Percentiles rank a stretch among this genome's conserved stretches.
These are phyloP conservation scores for Ceratorhiza oryzae-sativae DNA, from an alignment of 1,284 basidiomycete genomes.

Conservation along the genomic window DNA sequence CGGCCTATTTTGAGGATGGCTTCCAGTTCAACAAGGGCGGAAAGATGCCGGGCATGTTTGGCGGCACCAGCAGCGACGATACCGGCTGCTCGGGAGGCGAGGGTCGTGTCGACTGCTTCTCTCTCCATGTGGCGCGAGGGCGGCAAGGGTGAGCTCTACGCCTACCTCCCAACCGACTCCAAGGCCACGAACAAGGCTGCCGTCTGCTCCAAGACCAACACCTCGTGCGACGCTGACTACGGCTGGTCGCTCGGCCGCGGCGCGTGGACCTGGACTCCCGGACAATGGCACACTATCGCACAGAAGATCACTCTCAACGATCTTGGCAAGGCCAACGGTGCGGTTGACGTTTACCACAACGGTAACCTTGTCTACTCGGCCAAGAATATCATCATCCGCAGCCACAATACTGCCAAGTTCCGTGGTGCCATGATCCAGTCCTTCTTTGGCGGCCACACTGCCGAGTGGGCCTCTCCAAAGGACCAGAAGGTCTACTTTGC, in stretches of 20 bases:
- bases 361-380: constrained; percentile 59
- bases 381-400: constrained; percentile 56
- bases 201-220: constrained; percentile 59
- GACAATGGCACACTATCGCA: constrained; percentile 64
- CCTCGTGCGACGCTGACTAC: constrained; percentile 58
- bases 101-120: constrained; percentile 63
- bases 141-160: constrained; percentile 62
- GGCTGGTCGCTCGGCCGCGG: constrained; percentile 67
- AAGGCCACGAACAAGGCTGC: constrained; percentile 52
- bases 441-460: not conserved
- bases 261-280: constrained; percentile 56
- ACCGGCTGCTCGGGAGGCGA: constrained; percentile 67
- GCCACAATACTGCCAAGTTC: constrained; percentile 53
- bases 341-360: constrained; percentile 47
- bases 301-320: constrained; percentile 69
- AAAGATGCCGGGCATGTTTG: constrained; percentile 67
- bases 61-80: constrained; percentile 48
- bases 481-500: constrained; percentile 71
- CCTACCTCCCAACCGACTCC: constrained; percentile 60
- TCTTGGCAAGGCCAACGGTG: constrained; percentile 51
- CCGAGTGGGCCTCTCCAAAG: constrained; percentile 65
- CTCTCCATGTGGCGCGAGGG: constrained; percentile 63
- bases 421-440: constrained; percentile 72
- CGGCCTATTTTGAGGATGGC: constrained; percentile 62
- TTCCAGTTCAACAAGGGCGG: constrained; percentile 69